Base-by-base conservation (phyloP, 306 rosid species). In the Styphnolobium japonicum region DNA sequence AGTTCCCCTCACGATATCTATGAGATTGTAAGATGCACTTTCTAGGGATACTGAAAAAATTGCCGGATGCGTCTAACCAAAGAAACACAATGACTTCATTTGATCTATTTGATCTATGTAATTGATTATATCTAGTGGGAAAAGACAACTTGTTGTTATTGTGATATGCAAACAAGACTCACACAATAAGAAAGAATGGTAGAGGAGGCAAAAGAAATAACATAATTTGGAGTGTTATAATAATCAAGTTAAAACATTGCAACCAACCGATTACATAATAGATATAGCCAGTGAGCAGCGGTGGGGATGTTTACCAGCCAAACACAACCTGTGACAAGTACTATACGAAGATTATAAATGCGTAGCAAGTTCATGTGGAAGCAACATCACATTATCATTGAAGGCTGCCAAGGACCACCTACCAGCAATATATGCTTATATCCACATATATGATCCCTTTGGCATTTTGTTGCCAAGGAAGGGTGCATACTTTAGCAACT, bases 231-330 rank as follows among this genome's bases (percentile, higher is more conserved):
- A 31, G 18, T 5, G 16, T 40, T 12, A 36, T 5, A 40, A 39
- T 10, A 25, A 77, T 71, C 33, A 72, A 37, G 66, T 18, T 37
- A 52, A 33, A 48, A 48, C 21, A 53, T 10, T 0, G 10, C 75
- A 46, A 70, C 14, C 46, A 18, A 77, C 2, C 8, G 40, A 18
- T 25, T 46, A 22, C 80, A 74, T n/a, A 48, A 76, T 37, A 33
- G 48, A 71, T 2, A 55, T 14, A 71, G 83, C 37, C 49, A 77
- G 56, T 48, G 64, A 62, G 82, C 21, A 66, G 10, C 39, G 53
- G 77, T 69, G 82, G 79, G 84, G 42, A 61, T 83, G 93, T 83
- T 87, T 76, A 83, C 79, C 89, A 67, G 79, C 91, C 91, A 64
- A 37, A 40, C 93, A 87, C 40, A 83, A 55, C 43, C 69, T 40